Evolutionary conservation across 495 filamentous ascomycete genomes (phyloP).

Genomic region (Elasticomyces elasticus): DNA sequence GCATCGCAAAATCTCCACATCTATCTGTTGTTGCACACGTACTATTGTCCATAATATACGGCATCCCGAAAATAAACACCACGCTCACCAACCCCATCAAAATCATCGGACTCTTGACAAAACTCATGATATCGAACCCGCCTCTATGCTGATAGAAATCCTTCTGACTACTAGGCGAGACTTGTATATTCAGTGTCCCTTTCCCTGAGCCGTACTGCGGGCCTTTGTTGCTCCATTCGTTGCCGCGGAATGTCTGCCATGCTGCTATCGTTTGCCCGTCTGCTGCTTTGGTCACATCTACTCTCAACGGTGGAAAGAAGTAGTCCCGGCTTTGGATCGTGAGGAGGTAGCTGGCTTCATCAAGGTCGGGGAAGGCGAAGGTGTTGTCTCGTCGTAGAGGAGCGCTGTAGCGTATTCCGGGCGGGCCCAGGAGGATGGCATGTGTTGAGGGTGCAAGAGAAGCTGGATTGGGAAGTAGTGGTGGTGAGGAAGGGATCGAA

Average conservation of each 20-base stretch:
- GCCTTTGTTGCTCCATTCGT: conserved; percentile 77
- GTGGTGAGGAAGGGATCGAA: conserved; percentile 26
- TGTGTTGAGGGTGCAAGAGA: conserved; percentile 57
- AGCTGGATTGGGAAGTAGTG: conserved; percentile 44
- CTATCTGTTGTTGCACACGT: conserved; percentile 35
- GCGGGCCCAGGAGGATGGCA: conserved; percentile 50
- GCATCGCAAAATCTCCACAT: not conserved
- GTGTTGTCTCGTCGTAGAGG: conserved; percentile 54
- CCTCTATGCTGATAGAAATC: conserved; percentile 62
- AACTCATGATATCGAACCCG: conserved; percentile 63
- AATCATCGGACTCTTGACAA: conserved; percentile 93
- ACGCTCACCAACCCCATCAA: conserved; percentile 74
- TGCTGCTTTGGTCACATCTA: conserved; percentile 49
- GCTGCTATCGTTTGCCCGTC: conserved; percentile 40
- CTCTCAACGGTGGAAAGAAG: conserved; percentile 61
- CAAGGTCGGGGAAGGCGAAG: conserved; percentile 63
- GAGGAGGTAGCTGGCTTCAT: conserved; percentile 61
- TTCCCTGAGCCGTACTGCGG: conserved; percentile 39
- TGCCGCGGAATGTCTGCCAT: conserved; percentile 81
- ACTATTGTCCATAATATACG: conserved; percentile 93
- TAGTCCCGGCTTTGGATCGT: conserved; percentile 65
- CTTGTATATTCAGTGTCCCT: conserved; percentile 41
- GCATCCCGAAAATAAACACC: conserved; percentile 76
- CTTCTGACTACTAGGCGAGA: conserved; percentile 51
- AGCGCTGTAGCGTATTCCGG: conserved; percentile 34